These are phyloP conservation scores for Rhododendron mucronatum DNA, from an alignment of 148 eudicot species.

Conservation along the genomic window DNA sequence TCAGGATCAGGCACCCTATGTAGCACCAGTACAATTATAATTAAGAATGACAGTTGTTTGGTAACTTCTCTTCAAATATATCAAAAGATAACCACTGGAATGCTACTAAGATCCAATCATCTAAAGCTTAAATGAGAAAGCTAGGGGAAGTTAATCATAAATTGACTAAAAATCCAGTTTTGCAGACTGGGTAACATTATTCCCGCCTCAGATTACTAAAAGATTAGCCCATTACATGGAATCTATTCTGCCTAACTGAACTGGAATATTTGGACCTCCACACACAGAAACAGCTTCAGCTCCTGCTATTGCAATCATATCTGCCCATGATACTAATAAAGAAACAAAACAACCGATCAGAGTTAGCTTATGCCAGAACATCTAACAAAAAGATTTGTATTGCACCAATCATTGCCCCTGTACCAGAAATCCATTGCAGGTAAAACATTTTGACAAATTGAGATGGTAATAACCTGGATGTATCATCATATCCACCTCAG, in stretches of 20 bases:
- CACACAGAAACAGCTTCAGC: slow-evolving; percentile 87
- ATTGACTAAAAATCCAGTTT: background rate
- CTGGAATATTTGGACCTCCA: slow-evolving; percentile 78
- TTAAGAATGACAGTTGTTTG: background rate
- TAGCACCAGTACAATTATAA: slow-evolving; percentile 9
- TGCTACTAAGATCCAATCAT: background rate
- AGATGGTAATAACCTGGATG: slow-evolving; percentile 46
- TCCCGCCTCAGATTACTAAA: background rate
- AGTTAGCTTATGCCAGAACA: slow-evolving; percentile 17
- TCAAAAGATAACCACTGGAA: slow-evolving; percentile 2
- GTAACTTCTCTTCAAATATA: background rate
- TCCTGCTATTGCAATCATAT: slow-evolving; percentile 88
- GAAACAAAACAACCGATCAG: slow-evolving; percentile 9
- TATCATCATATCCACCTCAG: slow-evolving; percentile 39
- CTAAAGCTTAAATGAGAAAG: background rate
- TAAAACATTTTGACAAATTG: background rate
- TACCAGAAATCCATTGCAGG: background rate
- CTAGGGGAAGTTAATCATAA: background rate
- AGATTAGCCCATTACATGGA: slow-evolving; percentile 44
- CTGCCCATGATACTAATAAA: slow-evolving; percentile 82
- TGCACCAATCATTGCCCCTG: background rate
- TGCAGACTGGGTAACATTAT: background rate
- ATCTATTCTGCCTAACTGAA: slow-evolving; percentile 81
- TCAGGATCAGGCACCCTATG: slow-evolving; percentile 82
- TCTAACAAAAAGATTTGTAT: background rate